phyloP scores from a whole-genome alignment of 768 basidiomycete genomes.

The Amanita inopinata region DNA sequence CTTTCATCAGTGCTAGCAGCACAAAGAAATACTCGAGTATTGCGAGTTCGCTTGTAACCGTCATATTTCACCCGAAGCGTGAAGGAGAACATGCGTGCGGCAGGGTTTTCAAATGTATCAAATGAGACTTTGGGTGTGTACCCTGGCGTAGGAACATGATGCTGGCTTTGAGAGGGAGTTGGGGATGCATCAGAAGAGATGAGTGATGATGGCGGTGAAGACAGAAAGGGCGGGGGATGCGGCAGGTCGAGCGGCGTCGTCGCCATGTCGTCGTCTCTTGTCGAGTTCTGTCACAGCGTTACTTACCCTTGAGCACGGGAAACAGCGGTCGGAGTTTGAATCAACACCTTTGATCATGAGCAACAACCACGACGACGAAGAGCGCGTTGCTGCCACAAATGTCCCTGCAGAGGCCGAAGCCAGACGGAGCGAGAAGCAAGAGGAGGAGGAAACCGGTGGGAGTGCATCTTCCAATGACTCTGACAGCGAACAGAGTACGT shows the following conservation, averaged over 20 bases:
- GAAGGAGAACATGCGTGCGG: conserved; percentile 79
- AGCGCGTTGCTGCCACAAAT: neutral
- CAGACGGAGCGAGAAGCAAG: neutral
- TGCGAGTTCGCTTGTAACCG: conserved; percentile 63
- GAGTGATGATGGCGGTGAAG: neutral
- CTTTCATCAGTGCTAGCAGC: conserved; percentile 86
- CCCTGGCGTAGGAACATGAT: conserved; percentile 17
- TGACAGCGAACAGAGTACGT: neutral
- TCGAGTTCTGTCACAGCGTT: too few relatives aligned
- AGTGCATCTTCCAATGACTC: neutral
- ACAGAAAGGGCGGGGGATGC: conserved; percentile 7
- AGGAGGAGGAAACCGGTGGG: neutral
- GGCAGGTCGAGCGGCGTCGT: neutral
- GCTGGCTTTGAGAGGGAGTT: conserved; percentile 11
- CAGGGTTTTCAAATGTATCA: conserved; percentile 79
- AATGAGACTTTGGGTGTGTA: conserved; percentile 74
- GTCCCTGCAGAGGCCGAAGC: neutral
- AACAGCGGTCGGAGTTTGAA: conserved; percentile 13
- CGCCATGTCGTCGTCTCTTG: too few relatives aligned
- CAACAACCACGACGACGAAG: conserved; percentile 2
- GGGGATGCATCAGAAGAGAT: conserved; percentile 12
- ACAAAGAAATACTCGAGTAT: conserved; percentile 83
- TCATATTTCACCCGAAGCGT: conserved; percentile 79
- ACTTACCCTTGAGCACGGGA: too few relatives aligned
- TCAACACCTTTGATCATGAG: conserved; percentile 5